Evolutionary conservation across 805 yeast genomes (phyloP), one percentile per base, ranked within the genome.

Genomic region (baker's yeast (Saccharomyces cerevisiae)): DNA sequence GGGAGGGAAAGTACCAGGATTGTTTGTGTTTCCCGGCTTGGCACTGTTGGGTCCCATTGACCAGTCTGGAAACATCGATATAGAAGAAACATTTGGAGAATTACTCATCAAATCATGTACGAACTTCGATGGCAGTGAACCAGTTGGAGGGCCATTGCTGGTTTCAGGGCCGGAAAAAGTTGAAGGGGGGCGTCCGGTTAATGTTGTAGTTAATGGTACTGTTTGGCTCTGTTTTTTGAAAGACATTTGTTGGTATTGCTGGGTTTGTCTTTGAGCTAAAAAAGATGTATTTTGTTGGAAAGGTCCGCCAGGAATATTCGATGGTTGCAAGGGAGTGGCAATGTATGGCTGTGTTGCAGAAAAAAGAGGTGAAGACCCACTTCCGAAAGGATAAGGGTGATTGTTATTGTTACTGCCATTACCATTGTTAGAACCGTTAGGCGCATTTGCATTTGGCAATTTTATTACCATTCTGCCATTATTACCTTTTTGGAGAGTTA

Each of bases 21-120:
- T 49, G 27, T 28, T 49, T 29, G 55, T 31, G 36, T 51, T 54
- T 8, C 29, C 46, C 47, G n/a, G 32, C 36, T 50, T 56, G 14
- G 60, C 62, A 43, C 58, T 55, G 17, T 53, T 53, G 3, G 58
- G 58, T 3, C 57, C 59, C 41, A 63, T 48, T 8, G 64, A 57
- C 72, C 72, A 68, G 56, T 68, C 72, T 36, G 64, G 70, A 51
- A 68, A 68, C 70, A 68, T 64, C 3, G 68, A 57, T 53, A 64
- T 63, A 1, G 68, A 59, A 1, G 62, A 61, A 36, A 36, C 43
- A 29, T 53, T 63, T 27, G 72, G 72, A 13, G 72, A 68, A 11
- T 67, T 66, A 27, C 64, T 65, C 59, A 67, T 63, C 41, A 67
- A 56, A 51, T 68, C 73, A 48, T 67, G 69, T 28, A 67, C 69